These are phyloP conservation scores for Colletotrichum filicis DNA, from an alignment of 2,329 filamentous ascomycete species.

Conservation along the genomic window DNA sequence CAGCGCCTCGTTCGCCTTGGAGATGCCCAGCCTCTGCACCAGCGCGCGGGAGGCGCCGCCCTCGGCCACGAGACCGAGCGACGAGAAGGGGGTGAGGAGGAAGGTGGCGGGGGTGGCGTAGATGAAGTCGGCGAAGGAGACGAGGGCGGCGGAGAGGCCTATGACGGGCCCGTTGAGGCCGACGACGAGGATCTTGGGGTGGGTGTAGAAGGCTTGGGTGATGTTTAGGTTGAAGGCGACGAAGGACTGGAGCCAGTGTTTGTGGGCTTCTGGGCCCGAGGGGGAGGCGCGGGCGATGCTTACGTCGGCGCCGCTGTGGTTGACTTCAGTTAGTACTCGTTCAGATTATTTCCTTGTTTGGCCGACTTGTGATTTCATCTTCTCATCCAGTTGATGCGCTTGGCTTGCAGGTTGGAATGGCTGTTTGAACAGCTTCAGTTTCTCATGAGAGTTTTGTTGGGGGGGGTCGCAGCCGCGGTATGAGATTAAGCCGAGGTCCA, in stretches of 20 bases:
- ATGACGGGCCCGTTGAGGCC: constrained; percentile 93
- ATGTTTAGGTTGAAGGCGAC: constrained; percentile 89
- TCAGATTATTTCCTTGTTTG: too few relatives aligned
- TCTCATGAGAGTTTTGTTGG: not conserved
- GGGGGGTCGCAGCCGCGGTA: too few relatives aligned
- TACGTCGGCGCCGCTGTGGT: constrained; percentile 80
- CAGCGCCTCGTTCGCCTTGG: constrained; percentile 90
- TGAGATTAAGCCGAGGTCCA: not conserved
- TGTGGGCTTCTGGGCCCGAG: constrained; percentile 51
- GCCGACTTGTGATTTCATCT: not conserved
- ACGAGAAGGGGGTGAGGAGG: constrained; percentile 90
- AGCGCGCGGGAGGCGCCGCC: constrained; percentile 84
- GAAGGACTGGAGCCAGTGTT: constrained; percentile 75
- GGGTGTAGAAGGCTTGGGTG: constrained; percentile 89
- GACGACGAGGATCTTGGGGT: constrained; percentile 92
- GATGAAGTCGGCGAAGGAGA: constrained; percentile 90
- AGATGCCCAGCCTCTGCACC: constrained; percentile 81
- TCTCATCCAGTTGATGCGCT: not conserved
- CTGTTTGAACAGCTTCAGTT: not conserved
- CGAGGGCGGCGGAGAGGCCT: constrained; percentile 85
- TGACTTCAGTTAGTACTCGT: not conserved
- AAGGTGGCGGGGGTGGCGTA: constrained; percentile 86
- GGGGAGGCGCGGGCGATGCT: constrained; percentile 60
- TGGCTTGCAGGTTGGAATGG: not conserved
- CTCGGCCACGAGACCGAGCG: constrained; percentile 89